Evolutionary conservation across 176 grass and related monocot genomes (phyloP), one percentile per base, ranked within the genome.

Genomic region (Aegilops bicornis): DNA sequence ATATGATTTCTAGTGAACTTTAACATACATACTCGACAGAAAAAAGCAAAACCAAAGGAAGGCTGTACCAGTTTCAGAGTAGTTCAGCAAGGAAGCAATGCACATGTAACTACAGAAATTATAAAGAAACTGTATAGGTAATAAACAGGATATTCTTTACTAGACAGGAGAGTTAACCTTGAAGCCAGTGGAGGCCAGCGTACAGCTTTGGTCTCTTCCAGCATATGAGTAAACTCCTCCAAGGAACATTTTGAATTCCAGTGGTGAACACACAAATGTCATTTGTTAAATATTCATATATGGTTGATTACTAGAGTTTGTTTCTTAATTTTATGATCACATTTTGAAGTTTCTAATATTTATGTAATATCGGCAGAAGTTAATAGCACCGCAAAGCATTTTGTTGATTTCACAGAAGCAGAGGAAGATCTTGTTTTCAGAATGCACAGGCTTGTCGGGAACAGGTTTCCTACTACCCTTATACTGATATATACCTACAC

Each of bases 351-450:
- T 59, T 22, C 54, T 59, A 59, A 59, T 60, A 29, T 15, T 84
- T 79, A 45, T 48, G 43, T 60, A 79, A 58, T 67, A 47, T 69
- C 58, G 67, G 45, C 87, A 94, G 92, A 86, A 84, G 86, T 66
- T 68, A 63, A 85, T 29, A 87, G 70, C 69, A 81, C 81, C 29
- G 33, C 78, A 68, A 32, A 84, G 30, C 72, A 82, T 36, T 86
- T 89, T 86, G 67, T 82, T 77, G 82, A 87, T 63, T 86, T 91
- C 89, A 61, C 87, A 33, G 92, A 94, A 72, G 70, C 20, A 75
- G 89, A 94, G 78, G 84, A 91, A 89, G 92, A 94, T 83, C 89
- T 94, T 4, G 72, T 89, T 73, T 82, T 73, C 56, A 91, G 89
- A 85, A 87, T 94, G 84, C 82, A 91, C 73, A 88, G 71, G 7